phyloP scores from a whole-genome alignment of 1,284 basidiomycete species.

The Fistulina hepatica region DNA sequence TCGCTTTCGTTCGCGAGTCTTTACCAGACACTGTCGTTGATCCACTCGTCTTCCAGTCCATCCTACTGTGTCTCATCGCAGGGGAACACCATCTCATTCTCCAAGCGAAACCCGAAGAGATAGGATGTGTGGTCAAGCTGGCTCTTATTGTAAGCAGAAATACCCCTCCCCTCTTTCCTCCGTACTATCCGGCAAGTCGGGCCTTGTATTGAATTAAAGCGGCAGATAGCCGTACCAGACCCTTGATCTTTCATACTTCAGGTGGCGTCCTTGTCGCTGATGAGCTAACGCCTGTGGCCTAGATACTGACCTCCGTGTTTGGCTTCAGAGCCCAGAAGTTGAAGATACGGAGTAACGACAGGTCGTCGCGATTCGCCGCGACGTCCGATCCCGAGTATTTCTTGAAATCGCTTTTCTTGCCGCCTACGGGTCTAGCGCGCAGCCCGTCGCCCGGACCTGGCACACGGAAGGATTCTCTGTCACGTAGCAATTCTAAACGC shows the following conservation, averaged over 20 bases:
- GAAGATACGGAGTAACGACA: no score
- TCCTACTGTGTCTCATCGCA: conserved; percentile 53
- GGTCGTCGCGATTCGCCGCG: no score
- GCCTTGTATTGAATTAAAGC: no score
- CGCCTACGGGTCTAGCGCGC: no score
- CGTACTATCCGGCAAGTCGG: conserved; percentile 1
- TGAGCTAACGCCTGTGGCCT: conserved; percentile 1
- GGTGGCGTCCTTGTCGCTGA: no score
- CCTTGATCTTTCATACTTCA: conserved; percentile 4
- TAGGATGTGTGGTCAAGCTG: conserved; percentile 43
- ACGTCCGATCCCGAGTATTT: no score
- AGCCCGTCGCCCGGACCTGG: no score
- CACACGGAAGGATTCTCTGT: no score
- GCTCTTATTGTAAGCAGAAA: conserved; percentile 40
- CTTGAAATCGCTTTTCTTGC: no score
- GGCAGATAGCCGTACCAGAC: no score
- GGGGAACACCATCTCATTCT: conserved; percentile 52
- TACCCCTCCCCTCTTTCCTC: conserved; percentile 3
- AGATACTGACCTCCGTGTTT: conserved; percentile 53
- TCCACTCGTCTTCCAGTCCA: conserved; percentile 49
- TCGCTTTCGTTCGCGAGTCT: conserved; percentile 33
- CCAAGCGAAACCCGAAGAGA: conserved; percentile 49
- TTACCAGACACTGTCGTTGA: conserved; percentile 43
- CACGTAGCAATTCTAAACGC: no score
- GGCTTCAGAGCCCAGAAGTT: conserved; percentile 46